Base-by-base conservation (phyloP, 306 rosid species). In the Inga laurina region DNA sequence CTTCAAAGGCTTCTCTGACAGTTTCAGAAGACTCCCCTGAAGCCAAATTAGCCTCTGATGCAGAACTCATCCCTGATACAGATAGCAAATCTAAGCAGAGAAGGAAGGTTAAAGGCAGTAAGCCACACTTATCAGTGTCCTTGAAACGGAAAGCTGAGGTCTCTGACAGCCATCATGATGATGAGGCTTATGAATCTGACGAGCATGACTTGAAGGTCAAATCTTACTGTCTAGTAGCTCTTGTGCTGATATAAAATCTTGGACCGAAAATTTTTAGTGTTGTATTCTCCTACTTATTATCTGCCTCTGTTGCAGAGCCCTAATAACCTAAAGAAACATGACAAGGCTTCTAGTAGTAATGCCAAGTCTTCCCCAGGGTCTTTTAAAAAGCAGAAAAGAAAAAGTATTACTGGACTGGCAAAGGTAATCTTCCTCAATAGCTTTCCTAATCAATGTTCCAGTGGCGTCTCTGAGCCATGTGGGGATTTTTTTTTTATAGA, bases 351-450 rank as follows among this genome's bases (percentile, higher is more conserved):
- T 48, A 82, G 81, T 84, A 88, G 74, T 75, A 86, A 82, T 79
- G 73, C 82, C 86, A 88, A 86, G 87, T 74, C 89, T 74, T 83
- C 96, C 62, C 51, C 76, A 21, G 92, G 84, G 69, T 65, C 90
- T 79, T 70, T 52, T 54, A 92, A 89, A 84, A 96, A 89, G 84
- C 84, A 71, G 78, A 94, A 92, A 89, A 91, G 96, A 87, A 90
- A 86, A 87, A 89, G 90, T 74, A 79, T 85, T 79, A 46, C 92
- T 24, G 97, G 93, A 72, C 81, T 91, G 83, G 81, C 94, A 44
- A 96, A 87, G 98, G 99, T 96, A 79, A 84, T 81, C 76, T 81
- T 56, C 66, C 74, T 83, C 79, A 59, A 70, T 41, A 68, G 35
- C 84, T 85, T 76, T 76, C 79, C n/a, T 16, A 30, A 61, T 79